A percentile compares a stretch with the other conserved stretches of the same genome.
Evolutionary conservation across 345 rosid genomes (phyloP).

Genomic region (Linum trigynum): DNA sequence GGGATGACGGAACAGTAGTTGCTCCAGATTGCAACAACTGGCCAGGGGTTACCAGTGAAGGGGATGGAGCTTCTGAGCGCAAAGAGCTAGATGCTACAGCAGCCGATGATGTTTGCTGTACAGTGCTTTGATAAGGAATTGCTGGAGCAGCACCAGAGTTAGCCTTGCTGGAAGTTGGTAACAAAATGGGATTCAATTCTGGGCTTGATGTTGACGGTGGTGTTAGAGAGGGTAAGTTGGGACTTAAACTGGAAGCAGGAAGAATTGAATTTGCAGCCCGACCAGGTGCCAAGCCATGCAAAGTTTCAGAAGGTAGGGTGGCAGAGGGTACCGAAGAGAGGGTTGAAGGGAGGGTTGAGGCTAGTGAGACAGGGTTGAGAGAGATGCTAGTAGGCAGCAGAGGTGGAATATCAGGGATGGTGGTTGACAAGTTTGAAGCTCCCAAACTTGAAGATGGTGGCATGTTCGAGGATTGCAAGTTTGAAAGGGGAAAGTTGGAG

Average conservation of each 20-base stretch:
- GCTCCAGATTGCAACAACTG: conserved; percentile 28
- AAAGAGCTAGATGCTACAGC: conserved; percentile 14
- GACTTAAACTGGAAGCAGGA: conserved; percentile 17
- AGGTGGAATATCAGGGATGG: neutral
- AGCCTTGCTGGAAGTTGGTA: conserved; percentile 15
- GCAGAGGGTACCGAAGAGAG: neutral
- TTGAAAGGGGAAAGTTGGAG: conserved; percentile 16
- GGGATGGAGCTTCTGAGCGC: conserved; percentile 19
- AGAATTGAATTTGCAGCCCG: conserved; percentile 16
- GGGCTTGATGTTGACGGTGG: conserved; percentile 14
- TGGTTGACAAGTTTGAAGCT: conserved; percentile 16
- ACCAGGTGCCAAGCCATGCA: conserved; percentile 13
- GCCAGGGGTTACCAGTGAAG: conserved; percentile 32
- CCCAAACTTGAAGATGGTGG: neutral
- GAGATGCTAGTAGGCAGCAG: conserved; percentile 2
- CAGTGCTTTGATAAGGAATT: conserved; percentile 19
- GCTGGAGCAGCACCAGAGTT: conserved; percentile 14
- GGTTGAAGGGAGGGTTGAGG: neutral
- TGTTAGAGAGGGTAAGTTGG: conserved; percentile 16
- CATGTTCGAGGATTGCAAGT: conserved; percentile 15
- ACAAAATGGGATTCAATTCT: conserved; percentile 13
- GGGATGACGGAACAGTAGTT: conserved; percentile 11
- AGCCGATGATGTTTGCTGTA: conserved; percentile 15
- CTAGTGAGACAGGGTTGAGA: neutral
- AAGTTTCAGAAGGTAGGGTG: neutral